phyloP scores from a whole-genome alignment of 495 filamentous ascomycete genomes.

The Talaromyces adpressus region DNA sequence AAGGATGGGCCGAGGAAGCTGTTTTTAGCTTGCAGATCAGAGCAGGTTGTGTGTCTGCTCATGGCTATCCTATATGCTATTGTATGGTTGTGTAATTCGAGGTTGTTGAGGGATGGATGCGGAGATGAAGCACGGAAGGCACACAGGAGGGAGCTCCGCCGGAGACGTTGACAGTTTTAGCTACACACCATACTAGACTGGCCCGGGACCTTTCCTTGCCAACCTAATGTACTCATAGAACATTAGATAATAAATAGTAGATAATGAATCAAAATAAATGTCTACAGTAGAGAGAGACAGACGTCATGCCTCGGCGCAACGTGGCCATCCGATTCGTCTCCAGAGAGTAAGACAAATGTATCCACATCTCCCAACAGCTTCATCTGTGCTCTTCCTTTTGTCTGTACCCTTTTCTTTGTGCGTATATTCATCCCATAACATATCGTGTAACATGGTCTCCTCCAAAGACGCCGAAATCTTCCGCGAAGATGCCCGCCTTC shows the following conservation, averaged over 20 bases:
- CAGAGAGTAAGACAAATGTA: background rate
- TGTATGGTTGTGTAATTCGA: background rate
- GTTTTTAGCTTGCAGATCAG: background rate
- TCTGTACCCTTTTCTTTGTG: background rate
- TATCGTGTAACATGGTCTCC: slow-evolving; percentile 37
- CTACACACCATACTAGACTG: background rate
- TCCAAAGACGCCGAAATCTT: slow-evolving; percentile 50
- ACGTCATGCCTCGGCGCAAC: background rate
- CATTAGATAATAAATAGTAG: background rate
- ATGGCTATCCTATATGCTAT: background rate
- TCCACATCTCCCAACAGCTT: background rate
- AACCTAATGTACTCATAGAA: background rate
- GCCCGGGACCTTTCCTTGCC: background rate
- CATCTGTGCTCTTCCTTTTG: background rate
- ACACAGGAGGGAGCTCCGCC: too few species aligned
- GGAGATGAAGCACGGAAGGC: background rate
- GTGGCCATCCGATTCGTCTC: background rate
- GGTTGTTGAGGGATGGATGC: background rate
- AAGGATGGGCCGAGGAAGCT: background rate
- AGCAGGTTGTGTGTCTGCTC: background rate
- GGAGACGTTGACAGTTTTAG: background rate
- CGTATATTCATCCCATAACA: background rate
- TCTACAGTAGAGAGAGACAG: background rate
- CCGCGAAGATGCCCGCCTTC: slow-evolving; percentile 52
- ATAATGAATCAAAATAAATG: background rate